Evolutionary conservation across 108 stramenopile genomes (phyloP).

Genomic region (Nannochloropsis gaditana): DNA sequence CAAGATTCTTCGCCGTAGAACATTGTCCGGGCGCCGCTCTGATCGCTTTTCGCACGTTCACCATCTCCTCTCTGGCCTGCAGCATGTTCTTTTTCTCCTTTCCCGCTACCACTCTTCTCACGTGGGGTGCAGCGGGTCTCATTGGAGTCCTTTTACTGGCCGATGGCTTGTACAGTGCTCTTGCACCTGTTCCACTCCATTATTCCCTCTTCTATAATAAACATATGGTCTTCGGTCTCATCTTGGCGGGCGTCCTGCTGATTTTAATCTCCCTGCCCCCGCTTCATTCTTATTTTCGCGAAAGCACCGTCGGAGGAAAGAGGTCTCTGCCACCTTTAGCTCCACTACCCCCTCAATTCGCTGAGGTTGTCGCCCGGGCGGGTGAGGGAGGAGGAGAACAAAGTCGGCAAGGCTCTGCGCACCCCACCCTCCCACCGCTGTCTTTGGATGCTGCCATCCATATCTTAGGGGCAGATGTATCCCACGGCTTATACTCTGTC

Average conservation of each 20-base stretch:
- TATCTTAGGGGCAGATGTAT: neutral
- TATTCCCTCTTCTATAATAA: neutral
- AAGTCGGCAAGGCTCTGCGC: neutral
- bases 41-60: too few relatives aligned
- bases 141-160: neutral
- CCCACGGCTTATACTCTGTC: neutral
- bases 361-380: neutral
- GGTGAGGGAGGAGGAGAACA: neutral
- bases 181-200: neutral
- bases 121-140: neutral
- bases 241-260: neutral
- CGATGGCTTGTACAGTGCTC: neutral
- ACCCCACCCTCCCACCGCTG: neutral
- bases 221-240: neutral
- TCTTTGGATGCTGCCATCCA: conserved; percentile 12
- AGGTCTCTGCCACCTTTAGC: neutral
- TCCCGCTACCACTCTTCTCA: neutral
- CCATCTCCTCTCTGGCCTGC: neutral
- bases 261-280: neutral
- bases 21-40: too few relatives aligned
- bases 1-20: too few relatives aligned
- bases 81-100: neutral
- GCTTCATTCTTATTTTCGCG: neutral
- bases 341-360: neutral
- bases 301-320: neutral